A percentile compares a stretch with the other conserved stretches of the same genome.
These are phyloP conservation scores for Saprolegnia diclina DNA, from an alignment of 352 stramenopile species.

Conservation along the genomic window DNA sequence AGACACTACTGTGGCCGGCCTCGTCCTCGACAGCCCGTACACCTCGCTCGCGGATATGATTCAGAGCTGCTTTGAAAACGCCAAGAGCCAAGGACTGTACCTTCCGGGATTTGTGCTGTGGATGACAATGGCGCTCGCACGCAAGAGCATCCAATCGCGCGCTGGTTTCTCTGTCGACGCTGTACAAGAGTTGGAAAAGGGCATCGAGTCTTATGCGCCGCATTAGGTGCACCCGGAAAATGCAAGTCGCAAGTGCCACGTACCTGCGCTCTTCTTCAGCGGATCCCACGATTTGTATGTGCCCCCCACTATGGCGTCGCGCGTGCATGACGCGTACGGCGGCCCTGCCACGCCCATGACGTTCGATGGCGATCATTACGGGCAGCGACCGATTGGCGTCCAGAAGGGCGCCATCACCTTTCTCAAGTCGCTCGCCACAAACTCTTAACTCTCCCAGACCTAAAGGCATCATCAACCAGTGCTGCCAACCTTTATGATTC, in stretches of 20 bases:
- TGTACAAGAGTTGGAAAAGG: too few relatives aligned
- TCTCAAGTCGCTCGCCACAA: neutral
- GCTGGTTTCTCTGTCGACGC: conserved; percentile 60
- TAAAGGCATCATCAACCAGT: too few relatives aligned
- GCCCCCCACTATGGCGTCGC: conserved; percentile 49
- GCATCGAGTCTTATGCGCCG: too few relatives aligned
- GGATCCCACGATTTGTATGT: conserved; percentile 68
- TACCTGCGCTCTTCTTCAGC: conserved; percentile 66
- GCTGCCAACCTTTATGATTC: too few relatives aligned
- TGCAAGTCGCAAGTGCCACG: conserved; percentile 34
- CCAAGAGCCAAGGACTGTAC: conserved; percentile 63
- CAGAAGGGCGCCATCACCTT: neutral
- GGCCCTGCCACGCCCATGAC: conserved; percentile 30
- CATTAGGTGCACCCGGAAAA: conserved; percentile 10
- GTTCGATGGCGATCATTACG: conserved; percentile 17
- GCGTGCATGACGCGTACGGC: conserved; percentile 50
- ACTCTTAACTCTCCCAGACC: too few relatives aligned
- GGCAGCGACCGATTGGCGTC: neutral
- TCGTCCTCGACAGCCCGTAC: conserved; percentile 70
- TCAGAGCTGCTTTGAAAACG: conserved; percentile 48
- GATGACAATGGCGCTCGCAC: conserved; percentile 48
- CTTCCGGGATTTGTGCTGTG: conserved; percentile 62
- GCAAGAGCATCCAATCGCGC: conserved; percentile 63
- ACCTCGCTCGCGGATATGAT: conserved; percentile 58
- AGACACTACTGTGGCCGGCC: conserved; percentile 49